Base-by-base conservation (phyloP, 305 asterid species). In the Solanum hybrid region DNA sequence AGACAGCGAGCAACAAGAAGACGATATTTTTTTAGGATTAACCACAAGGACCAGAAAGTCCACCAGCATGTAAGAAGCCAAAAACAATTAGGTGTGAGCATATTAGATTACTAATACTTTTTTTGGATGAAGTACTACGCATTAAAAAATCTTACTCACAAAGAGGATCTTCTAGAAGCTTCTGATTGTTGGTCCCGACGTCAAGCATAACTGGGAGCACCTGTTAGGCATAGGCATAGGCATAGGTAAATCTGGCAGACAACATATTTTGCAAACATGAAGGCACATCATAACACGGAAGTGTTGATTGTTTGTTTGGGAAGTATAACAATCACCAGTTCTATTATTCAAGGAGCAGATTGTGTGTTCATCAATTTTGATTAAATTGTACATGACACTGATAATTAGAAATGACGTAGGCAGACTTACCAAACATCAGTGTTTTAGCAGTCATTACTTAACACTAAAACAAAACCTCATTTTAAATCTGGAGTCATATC, bases 131-230 rank as follows among this genome's bases (percentile, higher is more conserved):
- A 65, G 79, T 57, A 68, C 37, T 57, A 79, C 9, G 79, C 89
- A 89, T 89, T 70, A 75, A 84, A 37, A 92, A 34, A 88, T 81
- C 81, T 92, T 89, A 96, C 99, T 98, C 95, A 98, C 99, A 98
- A 91, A 98, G 99, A 91, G 89, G 95, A 90, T 98, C 97, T 88
- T 95, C 96, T 79, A 98, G 98, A 91, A 98, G 98, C 93, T 92
- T 95, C 95, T 95, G 94, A 92, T 98, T 98, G 96, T 97, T 98
- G 36, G 99, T 98, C 88, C 99, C 99, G 87, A 98, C 98, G 89
- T 98, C 99, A 90, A 98, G 99, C 99, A 98, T 98, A 89, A 98
- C 94, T n/a, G 99, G 99, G 91, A 98, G 94, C 91, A 98, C 93
- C 99, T 98, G 96, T 84, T 76, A 90, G 79, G 89, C 83, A 91